Evolutionary conservation across 2,329 filamentous ascomycete genomes (phyloP).

Genomic region (Fusarium sp.): DNA sequence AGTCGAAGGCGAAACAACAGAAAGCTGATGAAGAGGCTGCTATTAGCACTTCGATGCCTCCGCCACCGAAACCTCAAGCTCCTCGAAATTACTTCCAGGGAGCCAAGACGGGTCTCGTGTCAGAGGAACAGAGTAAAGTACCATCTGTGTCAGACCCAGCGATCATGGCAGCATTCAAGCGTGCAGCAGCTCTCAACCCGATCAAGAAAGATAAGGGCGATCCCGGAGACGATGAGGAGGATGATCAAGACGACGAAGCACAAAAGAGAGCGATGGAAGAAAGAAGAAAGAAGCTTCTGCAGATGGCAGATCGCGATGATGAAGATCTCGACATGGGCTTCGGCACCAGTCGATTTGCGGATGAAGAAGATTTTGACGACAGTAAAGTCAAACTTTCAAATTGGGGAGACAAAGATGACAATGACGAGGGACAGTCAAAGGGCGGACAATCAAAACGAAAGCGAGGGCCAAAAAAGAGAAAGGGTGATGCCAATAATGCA

Average conservation of each 20-base stretch:
- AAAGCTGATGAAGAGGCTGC: conserved; percentile 36
- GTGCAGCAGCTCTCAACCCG: conserved; percentile 75
- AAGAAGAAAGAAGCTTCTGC: conserved; percentile 78
- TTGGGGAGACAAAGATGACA: conserved; percentile 69
- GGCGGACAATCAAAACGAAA: conserved; percentile 70
- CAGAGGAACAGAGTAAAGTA: conserved; percentile 61
- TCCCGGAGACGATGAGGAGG: conserved; percentile 35
- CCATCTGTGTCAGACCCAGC: conserved; percentile 77
- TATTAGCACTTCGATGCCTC: conserved; percentile 54
- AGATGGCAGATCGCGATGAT: conserved; percentile 80
- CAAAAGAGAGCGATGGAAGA: conserved; percentile 69
- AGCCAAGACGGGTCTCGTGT: conserved; percentile 64
- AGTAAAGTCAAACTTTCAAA: conserved; percentile 74
- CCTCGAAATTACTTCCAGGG: conserved; percentile 72
- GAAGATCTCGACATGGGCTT: conserved; percentile 96
- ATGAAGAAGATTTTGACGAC: conserved; percentile 84
- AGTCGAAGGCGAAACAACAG: conserved; percentile 30
- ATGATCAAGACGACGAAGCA: conserved; percentile 53
- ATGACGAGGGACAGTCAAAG: conserved; percentile 54
- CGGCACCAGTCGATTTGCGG: conserved; percentile 85
- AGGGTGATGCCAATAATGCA: conserved; percentile 81
- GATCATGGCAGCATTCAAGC: conserved; percentile 85
- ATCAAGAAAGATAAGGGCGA: conserved; percentile 52
- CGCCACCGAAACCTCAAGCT: conserved; percentile 56
- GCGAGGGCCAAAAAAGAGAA: conserved; percentile 78